A percentile compares a stretch with the other conserved stretches of the same genome.
Conservation (phyloP, 257 asterid species). For the Marsdenia floribunda region DNA sequence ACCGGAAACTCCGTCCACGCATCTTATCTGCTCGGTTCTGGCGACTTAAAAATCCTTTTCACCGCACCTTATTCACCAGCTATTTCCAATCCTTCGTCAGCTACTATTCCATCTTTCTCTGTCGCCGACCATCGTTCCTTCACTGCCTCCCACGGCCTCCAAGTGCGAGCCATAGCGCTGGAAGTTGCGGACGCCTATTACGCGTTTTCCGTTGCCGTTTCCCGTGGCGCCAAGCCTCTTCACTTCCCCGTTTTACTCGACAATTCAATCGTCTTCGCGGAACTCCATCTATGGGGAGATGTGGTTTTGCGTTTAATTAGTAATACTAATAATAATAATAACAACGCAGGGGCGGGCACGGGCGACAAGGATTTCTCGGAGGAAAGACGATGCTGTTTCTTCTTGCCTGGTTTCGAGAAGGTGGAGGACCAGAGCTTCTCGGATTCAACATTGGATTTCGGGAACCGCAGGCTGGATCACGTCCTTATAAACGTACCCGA, state of each 20-base stretch:
- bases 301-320: constrained; percentile 59
- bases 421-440: constrained; percentile 28
- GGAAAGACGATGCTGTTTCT: not conserved
- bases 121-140: constrained; percentile 41
- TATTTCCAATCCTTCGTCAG: constrained; percentile 39
- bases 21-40: constrained; percentile 74
- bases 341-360: no score
- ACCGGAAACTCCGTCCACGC: constrained; percentile 88
- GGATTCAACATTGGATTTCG: constrained; percentile 55
- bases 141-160: constrained; percentile 62
- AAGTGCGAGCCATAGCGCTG: constrained; percentile 70
- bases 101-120: constrained; percentile 59
- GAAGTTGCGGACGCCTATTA: constrained; percentile 49
- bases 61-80: constrained; percentile 82
- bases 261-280: constrained; percentile 44
- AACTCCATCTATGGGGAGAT: constrained; percentile 70
- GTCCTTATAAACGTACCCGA: constrained; percentile 46
- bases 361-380: no score
- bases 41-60: constrained; percentile 56
- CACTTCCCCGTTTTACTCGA: constrained; percentile 33
- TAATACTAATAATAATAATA: constrained; percentile 2
- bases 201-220: constrained; percentile 49
- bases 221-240: constrained; percentile 68
- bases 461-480: constrained; percentile 70
- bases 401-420: constrained; percentile 61